Percentiles rank a stretch among this genome's conserved stretches.
Conservation (phyloP, 2,329 filamentous ascomycete genomes). For the Xylaria sp. region DNA sequence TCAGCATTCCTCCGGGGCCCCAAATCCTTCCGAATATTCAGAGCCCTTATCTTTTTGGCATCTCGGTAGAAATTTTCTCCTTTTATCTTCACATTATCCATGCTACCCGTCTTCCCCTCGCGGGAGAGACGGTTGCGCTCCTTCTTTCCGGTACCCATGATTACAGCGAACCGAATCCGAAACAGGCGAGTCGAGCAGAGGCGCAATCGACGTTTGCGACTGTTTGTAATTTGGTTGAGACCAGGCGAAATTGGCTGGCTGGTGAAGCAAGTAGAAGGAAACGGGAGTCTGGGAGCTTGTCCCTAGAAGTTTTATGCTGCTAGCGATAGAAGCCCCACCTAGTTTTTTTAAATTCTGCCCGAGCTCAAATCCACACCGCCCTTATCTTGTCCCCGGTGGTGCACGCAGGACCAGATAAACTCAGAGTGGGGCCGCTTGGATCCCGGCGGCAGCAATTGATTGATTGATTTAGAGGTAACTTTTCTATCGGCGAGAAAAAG, state of each 20-base stretch:
- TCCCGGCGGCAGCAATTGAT: constrained; percentile 32
- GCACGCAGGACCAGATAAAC: no score
- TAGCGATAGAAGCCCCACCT: constrained; percentile 21
- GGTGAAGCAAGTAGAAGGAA: constrained; percentile 22
- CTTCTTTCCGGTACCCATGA: constrained; percentile 93
- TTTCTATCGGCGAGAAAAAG: constrained; percentile 32
- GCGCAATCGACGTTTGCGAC: constrained; percentile 13
- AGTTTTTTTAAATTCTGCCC: constrained; percentile 35
- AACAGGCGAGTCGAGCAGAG: constrained; percentile 30
- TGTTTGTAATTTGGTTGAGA: constrained; percentile 27
- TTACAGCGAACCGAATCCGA: constrained; percentile 30
- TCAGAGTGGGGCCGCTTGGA: constrained; percentile 15
- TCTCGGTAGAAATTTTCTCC: constrained; percentile 92
- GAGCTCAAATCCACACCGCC: constrained; percentile 34
- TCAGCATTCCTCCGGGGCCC: constrained; percentile 82
- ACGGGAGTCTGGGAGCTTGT: constrained; percentile 21
- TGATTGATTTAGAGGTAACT: constrained; percentile 13
- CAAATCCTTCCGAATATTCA: constrained; percentile 92
- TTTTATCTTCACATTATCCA: constrained; percentile 91
- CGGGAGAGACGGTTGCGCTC: constrained; percentile 84
- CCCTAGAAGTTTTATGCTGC: constrained; percentile 32
- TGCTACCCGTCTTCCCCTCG: constrained; percentile 85
- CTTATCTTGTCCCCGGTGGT: constrained; percentile 5
- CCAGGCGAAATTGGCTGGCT: constrained; percentile 40
- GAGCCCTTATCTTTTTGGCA: constrained; percentile 87